Evolutionary conservation across 2,329 filamentous ascomycete species (phyloP), one percentile per base, ranked within the genome.

Genomic region (Stagonosporopsis chrysanthemi): DNA sequence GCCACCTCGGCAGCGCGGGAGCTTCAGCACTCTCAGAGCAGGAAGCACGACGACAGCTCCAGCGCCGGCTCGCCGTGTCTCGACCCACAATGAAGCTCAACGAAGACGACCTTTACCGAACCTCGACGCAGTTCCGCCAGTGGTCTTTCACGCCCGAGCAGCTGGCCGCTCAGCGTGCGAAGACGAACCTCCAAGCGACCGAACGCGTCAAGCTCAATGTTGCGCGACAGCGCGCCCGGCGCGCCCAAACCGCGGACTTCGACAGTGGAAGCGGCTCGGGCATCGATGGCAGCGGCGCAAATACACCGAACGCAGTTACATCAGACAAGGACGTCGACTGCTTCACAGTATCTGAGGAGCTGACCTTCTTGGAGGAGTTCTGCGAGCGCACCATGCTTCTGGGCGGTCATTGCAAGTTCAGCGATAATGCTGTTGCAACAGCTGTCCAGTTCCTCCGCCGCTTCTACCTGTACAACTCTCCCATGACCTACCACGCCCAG

Each of bases 401-500:
- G 24, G 85, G 83, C 2, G 82, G 86, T 54, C 83, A 85, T 65
- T 84, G 88, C 69, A 82, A 83, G 49, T 82, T 88, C 60, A 85
- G 84, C 11, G 84, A 82, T 29, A 83, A 83, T 56, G 85, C 89
- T 23, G 84, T 86, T 83, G 88, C 90, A 24, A 97, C 93, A 6
- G 91, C 92, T 3, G 90, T 94, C 60, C 88, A 96, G 71, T 97
- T 96, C 75, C 84, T 99, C 58, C 90, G 91, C 53, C 90, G 95
- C 56, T 98, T 99, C 83, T 99, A 98, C 80, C 85, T 97, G 35
- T 94, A 90, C 71, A 97, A 98, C 78, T 96, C 91, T 38, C 87
- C 93, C 70, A 97, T 98, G 91, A 97, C 93, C 28, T 98, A 99
- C 74, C 91, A 94, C 61, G 94, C 93, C 0, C 90, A 91, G 61